Evolutionary conservation across 2,329 filamentous ascomycete species (phyloP).

Genomic region (Aspergillus carbonarius): DNA sequence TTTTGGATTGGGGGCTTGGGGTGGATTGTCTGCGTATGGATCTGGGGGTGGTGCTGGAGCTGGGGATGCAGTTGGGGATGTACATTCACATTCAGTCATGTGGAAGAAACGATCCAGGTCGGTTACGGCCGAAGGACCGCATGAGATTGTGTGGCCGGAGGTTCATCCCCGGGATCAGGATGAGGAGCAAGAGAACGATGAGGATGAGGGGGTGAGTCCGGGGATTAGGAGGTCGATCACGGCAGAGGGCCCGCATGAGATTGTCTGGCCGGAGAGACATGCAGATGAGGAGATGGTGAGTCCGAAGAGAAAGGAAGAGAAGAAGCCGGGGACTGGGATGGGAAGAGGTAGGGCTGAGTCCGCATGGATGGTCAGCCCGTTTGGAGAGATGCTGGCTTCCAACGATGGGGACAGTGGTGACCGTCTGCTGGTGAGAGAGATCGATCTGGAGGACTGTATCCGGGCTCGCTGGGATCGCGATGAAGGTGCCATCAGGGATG

Average conservation of each 20-base stretch:
- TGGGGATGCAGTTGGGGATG: background rate
- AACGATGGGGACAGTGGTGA: background rate
- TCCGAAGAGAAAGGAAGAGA: background rate
- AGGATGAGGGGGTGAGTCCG: background rate
- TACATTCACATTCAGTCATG: no score
- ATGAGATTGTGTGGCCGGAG: background rate
- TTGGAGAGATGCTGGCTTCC: background rate
- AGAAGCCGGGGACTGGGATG: background rate
- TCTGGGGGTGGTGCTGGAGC: background rate
- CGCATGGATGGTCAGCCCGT: background rate
- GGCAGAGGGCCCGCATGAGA: constrained; percentile 47
- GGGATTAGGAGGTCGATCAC: constrained; percentile 27
- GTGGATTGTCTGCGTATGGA: background rate
- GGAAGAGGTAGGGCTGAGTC: background rate
- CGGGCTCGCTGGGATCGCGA: background rate
- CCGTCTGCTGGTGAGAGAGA: background rate
- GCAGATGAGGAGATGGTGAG: background rate
- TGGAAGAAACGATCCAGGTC: background rate
- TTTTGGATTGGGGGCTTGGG: background rate
- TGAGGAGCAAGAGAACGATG: background rate
- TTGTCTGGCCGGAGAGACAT: constrained; percentile 39
- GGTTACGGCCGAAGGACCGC: background rate
- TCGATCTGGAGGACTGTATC: background rate
- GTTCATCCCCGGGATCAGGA: no score
- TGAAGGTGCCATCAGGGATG: background rate